phyloP scores from a whole-genome alignment of 23 red algal genomes.

The Chondrus crispus region DNA sequence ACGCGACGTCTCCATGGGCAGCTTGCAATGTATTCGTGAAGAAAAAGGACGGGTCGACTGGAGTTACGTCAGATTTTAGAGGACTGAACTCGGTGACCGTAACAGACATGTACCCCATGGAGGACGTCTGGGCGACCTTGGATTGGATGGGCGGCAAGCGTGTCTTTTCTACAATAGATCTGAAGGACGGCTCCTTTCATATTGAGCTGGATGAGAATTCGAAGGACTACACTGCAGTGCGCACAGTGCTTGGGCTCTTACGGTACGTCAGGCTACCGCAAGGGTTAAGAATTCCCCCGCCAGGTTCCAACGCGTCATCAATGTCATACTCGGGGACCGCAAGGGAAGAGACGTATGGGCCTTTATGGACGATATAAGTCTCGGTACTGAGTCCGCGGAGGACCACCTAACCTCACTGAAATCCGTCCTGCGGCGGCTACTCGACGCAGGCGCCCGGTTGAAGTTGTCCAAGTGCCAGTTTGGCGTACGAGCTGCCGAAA shows the following conservation, averaged over 20 bases:
- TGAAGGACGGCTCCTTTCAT: slow-evolving; percentile 50
- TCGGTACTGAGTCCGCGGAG: background rate
- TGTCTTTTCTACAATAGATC: slow-evolving; percentile 7
- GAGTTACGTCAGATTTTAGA: slow-evolving; percentile 41
- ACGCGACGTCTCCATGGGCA: background rate
- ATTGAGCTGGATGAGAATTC: background rate
- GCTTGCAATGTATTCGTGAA: background rate
- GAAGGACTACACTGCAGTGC: background rate
- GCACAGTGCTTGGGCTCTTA: slow-evolving; percentile 7
- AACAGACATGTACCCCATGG: slow-evolving; percentile 3
- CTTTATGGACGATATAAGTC: background rate
- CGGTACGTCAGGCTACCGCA: slow-evolving; percentile 5
- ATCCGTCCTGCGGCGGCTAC: background rate
- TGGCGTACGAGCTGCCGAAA: background rate
- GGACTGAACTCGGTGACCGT: background rate
- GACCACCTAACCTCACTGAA: background rate
- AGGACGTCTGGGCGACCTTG: slow-evolving; percentile 1
- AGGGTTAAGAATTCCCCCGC: background rate
- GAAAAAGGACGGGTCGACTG: background rate
- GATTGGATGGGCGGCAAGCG: slow-evolving; percentile 1
- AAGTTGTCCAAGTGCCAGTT: slow-evolving; percentile 21
- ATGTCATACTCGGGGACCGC: background rate
- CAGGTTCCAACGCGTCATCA: slow-evolving; percentile 25
- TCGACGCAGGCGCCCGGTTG: background rate
- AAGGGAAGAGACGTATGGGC: background rate